Percentiles rank a stretch among this genome's conserved stretches.
These are phyloP conservation scores for Saccharomyces uvarum DNA, from an alignment of 1,139 yeast genomes.

Conservation along the genomic window DNA sequence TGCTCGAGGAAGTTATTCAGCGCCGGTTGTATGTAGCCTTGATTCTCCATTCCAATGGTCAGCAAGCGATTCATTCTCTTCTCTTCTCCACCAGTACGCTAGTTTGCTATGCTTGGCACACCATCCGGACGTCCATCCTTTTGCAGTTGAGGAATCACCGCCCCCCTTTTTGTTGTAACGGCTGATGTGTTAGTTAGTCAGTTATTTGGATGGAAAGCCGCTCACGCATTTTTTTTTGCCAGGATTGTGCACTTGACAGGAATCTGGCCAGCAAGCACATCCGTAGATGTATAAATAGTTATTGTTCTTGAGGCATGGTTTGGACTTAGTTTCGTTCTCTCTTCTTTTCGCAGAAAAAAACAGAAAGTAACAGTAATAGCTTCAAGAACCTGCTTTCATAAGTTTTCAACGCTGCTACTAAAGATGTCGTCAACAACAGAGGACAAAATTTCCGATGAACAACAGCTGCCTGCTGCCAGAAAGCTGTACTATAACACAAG, in stretches of 20 bases:
- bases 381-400: not conserved
- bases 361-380: not conserved
- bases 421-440: not conserved
- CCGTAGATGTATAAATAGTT: not conserved
- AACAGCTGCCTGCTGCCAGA: not conserved
- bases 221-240: not conserved
- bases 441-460: not conserved
- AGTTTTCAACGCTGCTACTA: not conserved
- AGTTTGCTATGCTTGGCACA: not conserved
- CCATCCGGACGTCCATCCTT: not conserved
- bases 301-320: not conserved
- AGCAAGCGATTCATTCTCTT: not conserved
- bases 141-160: not conserved
- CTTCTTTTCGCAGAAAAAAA: not conserved
- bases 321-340: not conserved
- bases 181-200: not conserved
- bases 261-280: too few species aligned
- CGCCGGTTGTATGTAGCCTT: not conserved
- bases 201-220: not conserved
- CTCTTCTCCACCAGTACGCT: not conserved
- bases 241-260: too few species aligned
- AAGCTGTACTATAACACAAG: constrained; percentile 2
- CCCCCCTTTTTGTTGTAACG: not conserved
- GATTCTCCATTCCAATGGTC: not conserved
- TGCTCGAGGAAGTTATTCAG: not conserved